phyloP scores from a whole-genome alignment of 139 green algal genomes.

The Limnomonas spitsbergensis region DNA sequence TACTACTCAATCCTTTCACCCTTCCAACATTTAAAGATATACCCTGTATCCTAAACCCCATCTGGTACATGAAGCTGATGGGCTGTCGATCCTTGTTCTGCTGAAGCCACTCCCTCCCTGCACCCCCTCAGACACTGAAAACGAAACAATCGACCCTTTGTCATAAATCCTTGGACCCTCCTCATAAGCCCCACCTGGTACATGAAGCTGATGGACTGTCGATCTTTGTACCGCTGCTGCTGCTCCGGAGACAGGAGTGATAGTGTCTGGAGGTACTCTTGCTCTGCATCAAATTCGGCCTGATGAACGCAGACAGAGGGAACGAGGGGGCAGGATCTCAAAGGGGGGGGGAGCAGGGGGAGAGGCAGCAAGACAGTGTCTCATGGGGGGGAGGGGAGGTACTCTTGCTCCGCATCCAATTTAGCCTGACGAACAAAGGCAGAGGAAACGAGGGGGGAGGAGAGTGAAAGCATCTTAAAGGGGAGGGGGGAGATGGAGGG shows the following conservation, averaged over 20 bases:
- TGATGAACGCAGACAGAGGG: slow-evolving; percentile 21
- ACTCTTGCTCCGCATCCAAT: too few relatives aligned
- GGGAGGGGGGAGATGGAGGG: too few relatives aligned
- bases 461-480: too few relatives aligned
- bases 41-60: too few relatives aligned
- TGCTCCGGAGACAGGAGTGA: slow-evolving; percentile 58
- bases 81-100: neutral
- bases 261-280: slow-evolving; percentile 66
- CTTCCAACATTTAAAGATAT: too few relatives aligned
- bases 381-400: too few relatives aligned
- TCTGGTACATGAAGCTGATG: slow-evolving; percentile 1
- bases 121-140: slow-evolving; percentile 8
- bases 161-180: too few relatives aligned
- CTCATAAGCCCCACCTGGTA: slow-evolving; percentile 39
- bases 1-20: too few relatives aligned
- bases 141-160: too few relatives aligned
- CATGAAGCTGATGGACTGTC: slow-evolving; percentile 65
- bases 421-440: too few relatives aligned
- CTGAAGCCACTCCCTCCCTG: neutral
- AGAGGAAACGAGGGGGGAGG: too few relatives aligned
- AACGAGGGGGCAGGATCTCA: neutral
- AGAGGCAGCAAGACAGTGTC: too few relatives aligned
- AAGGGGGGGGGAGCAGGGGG: neutral
- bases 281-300: slow-evolving; percentile 77
- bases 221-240: slow-evolving; percentile 53